Percentiles rank a stretch among this genome's conserved stretches.
Evolutionary conservation across 345 rosid genomes (phyloP).

Genomic region (Hirschfeldia incana): DNA sequence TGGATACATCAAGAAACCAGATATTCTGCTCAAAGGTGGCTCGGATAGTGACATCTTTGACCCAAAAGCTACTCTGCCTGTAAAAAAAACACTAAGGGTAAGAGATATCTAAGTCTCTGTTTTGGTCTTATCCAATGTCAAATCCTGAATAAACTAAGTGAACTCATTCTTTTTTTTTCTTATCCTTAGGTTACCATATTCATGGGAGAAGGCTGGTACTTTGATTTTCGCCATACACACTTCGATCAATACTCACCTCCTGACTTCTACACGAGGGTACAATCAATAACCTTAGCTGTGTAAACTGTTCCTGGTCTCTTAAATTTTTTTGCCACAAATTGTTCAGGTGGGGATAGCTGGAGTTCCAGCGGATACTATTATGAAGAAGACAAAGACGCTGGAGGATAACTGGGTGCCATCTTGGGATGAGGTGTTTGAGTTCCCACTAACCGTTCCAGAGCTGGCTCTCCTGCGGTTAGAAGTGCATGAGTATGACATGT

Average conservation of each 20-base stretch:
- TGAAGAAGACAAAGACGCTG: slow-evolving; percentile 77
- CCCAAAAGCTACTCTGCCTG: slow-evolving; percentile 50
- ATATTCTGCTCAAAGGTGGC: slow-evolving; percentile 50
- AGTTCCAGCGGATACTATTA: slow-evolving; percentile 63
- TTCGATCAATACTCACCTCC: slow-evolving; percentile 42
- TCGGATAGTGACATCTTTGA: slow-evolving; percentile 55
- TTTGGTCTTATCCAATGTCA: background rate
- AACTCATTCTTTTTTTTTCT: background rate
- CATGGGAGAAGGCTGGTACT: slow-evolving; percentile 48
- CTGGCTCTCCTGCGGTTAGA: slow-evolving; percentile 73
- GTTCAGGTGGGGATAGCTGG: slow-evolving; percentile 86
- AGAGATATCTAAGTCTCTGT: slow-evolving; percentile 8
- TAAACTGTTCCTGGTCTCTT: background rate
- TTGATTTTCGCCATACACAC: slow-evolving; percentile 41
- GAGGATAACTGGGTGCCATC: slow-evolving; percentile 84
- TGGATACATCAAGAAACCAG: slow-evolving; percentile 73
- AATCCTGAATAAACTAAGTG: background rate
- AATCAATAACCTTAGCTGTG: background rate
- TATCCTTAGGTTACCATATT: slow-evolving; percentile 36
- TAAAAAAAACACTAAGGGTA: slow-evolving; percentile 38
- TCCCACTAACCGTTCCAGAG: slow-evolving; percentile 81
- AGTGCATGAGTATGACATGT: slow-evolving; percentile 93
- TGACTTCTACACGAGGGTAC: slow-evolving; percentile 41
- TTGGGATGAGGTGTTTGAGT: slow-evolving; percentile 84
- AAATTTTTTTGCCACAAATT: background rate